A percentile compares a stretch with the other conserved stretches of the same genome.
phyloP scores from a whole-genome alignment of 2,329 filamentous ascomycete genomes.

The Hyphodiscus sp. region DNA sequence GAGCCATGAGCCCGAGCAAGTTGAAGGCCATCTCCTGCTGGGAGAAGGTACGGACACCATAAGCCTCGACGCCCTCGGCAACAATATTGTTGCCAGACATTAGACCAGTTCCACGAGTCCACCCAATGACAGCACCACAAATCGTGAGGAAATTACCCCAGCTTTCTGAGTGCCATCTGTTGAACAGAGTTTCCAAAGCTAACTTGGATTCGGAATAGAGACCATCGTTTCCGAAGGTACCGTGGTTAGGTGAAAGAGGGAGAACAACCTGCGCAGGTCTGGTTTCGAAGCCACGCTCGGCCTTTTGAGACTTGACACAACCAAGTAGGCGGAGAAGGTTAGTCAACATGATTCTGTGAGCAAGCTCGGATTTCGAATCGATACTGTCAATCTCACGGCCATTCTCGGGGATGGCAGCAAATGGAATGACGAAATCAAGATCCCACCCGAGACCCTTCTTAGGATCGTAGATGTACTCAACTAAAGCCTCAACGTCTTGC shows the following conservation, averaged over 20 bases:
- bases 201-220: slow-evolving; percentile 98
- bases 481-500: slow-evolving; percentile 88
- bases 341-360: slow-evolving; percentile 98
- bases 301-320: slow-evolving; percentile 85
- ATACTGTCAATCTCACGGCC: slow-evolving; percentile 95
- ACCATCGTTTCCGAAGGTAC: slow-evolving; percentile 95
- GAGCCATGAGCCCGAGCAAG: slow-evolving; percentile 90
- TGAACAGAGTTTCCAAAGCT: slow-evolving; percentile 93
- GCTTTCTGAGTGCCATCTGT: slow-evolving; percentile 95
- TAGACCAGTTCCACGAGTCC: slow-evolving; percentile 96
- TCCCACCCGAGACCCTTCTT: slow-evolving; percentile 99
- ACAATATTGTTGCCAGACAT: slow-evolving; percentile 99
- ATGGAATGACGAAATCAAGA: slow-evolving; percentile 90
- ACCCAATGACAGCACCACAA: slow-evolving; percentile 96
- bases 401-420: slow-evolving; percentile 96
- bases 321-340: slow-evolving; percentile 91
- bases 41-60: slow-evolving; percentile 95
- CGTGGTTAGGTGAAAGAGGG: slow-evolving; percentile 94
- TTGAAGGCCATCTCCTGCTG: slow-evolving; percentile 99
- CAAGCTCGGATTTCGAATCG: slow-evolving; percentile 95
- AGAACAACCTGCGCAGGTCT: slow-evolving; percentile 94
- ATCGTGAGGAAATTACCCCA: slow-evolving; percentile 98
- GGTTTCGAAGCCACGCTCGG: slow-evolving; percentile 81
- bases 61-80: slow-evolving; percentile 92
- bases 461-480: slow-evolving; percentile 93